Percentiles rank a stretch among this genome's conserved stretches.
These are phyloP conservation scores for Lumnitzera racemosa DNA, from an alignment of 345 rosid genomes.

Conservation along the genomic window DNA sequence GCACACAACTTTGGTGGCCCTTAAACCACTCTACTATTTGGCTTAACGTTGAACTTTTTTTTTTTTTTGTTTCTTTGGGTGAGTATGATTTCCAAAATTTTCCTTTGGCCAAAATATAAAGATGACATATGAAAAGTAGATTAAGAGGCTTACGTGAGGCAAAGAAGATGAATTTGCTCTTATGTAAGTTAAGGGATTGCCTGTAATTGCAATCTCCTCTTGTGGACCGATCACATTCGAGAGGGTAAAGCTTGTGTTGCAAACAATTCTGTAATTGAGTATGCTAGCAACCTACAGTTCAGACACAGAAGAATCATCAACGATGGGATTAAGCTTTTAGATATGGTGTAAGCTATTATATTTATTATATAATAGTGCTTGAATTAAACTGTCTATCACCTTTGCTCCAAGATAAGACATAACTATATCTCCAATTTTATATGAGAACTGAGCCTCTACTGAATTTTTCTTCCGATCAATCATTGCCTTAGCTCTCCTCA, in stretches of 20 bases:
- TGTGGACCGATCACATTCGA: slow-evolving; percentile 49
- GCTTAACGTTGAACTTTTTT: too few relatives aligned
- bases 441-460: slow-evolving; percentile 46
- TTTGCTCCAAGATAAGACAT: slow-evolving; percentile 40
- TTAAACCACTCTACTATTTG: too few relatives aligned
- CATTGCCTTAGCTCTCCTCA: slow-evolving; percentile 46
- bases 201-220: slow-evolving; percentile 36
- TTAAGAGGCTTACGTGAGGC: slow-evolving; percentile 33
- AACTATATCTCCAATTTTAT: slow-evolving; percentile 21
- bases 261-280: slow-evolving; percentile 38
- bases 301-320: background rate
- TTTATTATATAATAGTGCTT: background rate
- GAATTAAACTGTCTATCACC: slow-evolving; percentile 12
- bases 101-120: too few relatives aligned
- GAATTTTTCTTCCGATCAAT: slow-evolving; percentile 41
- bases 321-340: background rate
- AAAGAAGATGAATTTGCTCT: slow-evolving; percentile 30
- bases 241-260: slow-evolving; percentile 46
- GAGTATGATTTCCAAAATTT: too few relatives aligned
- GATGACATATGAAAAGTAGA: background rate
- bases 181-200: slow-evolving; percentile 34
- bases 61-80: too few relatives aligned
- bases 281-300: slow-evolving; percentile 30
- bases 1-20: too few relatives aligned
- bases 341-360: background rate